Evolutionary conservation across 2,329 filamentous ascomycete species (phyloP).

Genomic region (Diaporthe sp.): DNA sequence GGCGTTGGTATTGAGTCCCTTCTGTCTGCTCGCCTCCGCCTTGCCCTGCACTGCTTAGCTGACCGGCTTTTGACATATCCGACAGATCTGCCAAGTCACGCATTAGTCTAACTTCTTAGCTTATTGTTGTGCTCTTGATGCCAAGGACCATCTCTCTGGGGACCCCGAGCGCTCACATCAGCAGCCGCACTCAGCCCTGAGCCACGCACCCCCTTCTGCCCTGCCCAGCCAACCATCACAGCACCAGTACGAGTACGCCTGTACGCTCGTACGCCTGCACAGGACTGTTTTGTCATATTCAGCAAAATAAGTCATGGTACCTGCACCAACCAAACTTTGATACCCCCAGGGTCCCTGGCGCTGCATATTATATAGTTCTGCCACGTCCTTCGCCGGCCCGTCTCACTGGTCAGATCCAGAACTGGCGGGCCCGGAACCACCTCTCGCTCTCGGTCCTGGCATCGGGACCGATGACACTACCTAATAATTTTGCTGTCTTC

Average conservation of each 20-base stretch:
- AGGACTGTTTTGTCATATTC: not conserved
- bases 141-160: not conserved
- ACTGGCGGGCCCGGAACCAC: not conserved
- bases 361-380: not conserved
- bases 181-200: constrained; percentile 20
- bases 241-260: not conserved
- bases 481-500: not conserved
- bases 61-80: not conserved
- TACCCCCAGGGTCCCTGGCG: not conserved
- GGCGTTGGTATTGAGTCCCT: not conserved
- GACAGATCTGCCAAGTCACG: not conserved
- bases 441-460: not conserved
- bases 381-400: not conserved
- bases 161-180: constrained; percentile 11
- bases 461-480: too few species aligned
- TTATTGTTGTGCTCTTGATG: not conserved
- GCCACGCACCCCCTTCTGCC: not conserved
- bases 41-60: not conserved
- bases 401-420: not conserved
- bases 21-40: not conserved
- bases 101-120: not conserved
- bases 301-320: constrained; percentile 3
- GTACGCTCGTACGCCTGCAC: not conserved
- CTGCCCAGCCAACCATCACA: not conserved
- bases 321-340: not conserved